Base-by-base conservation (phyloP, 1,139 yeast species). In the Candida sp. region DNA sequence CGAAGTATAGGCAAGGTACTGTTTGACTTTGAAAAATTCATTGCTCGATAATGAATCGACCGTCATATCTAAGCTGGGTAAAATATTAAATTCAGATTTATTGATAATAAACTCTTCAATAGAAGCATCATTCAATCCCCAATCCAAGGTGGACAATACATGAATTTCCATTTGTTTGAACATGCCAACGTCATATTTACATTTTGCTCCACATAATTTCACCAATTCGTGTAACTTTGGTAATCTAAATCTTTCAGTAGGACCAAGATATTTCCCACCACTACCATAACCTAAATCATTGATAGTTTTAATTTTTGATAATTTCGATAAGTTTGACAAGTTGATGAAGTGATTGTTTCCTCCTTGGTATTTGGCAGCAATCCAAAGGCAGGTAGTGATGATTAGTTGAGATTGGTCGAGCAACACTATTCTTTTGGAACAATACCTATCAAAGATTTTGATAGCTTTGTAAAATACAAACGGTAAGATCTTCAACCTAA, bases 311-410 rank as follows among this genome's bases (percentile, higher is more conserved):
- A 55, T 55, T 36, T 63, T 66, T 33, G 62, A 48, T 9, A 25
- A 25, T 9, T 25, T 25, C 9, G 29, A 25, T 25, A 25, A 25
- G 46, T 69, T 67, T 41, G 49, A 56, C 49, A 71, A 70, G 59
- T 81, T 81, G 45, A 81, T 76, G 52, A 81, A 80, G 62, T 82
- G 89, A 54, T 81, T 81, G 57, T 84, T 82, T 30, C 89, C 89
- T 38, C 89, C 89, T 60, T 75, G 78, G 3, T 81, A 66, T 58
- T 82, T 82, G 29, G 83, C 76, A 5, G 84, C 78, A 21, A 82
- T 65, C 87, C 87, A 82, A 34, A 82, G 65, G 57, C 88, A 82
- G 21, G 87, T 81, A 36, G 84, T 79, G 36, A 81, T 75, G 21
- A 82, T 83, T 43, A 82, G 67, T 58, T 81, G 85, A 6, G 81